Base-by-base conservation (phyloP, 1,284 basidiomycete genomes). In the Trametes hirsuta region DNA sequence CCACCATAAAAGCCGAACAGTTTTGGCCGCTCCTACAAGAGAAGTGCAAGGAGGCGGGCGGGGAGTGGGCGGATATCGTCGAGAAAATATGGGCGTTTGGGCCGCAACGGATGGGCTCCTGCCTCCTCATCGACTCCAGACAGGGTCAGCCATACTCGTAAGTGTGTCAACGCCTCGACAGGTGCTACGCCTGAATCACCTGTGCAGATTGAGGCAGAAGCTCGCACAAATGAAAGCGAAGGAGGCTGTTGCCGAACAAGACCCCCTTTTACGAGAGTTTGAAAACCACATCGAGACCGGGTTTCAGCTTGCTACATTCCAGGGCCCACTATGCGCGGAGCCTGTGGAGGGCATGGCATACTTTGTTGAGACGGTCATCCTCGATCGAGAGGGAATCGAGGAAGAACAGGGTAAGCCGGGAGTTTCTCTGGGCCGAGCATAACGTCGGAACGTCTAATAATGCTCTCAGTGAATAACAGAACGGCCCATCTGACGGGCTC, bases 251-350 rank as follows among this genome's bases (percentile, higher is more conserved):
- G 67, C 67, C 40, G 70, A 68, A 21, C 66, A 65, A 48, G 69
- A 72, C 47, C 62, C 69, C 30, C 55, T 69, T 24, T 56, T 55
- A 4, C 67, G 67, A 49, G 90, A 93, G 66, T 91, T 97, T 66
- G 90, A 95, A 68, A 85, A 87, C 59, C 83, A 90, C 62, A 81
- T 99, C 47, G 96, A 98, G 73, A 90, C 90, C 2, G 97, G 96
- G 1, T 99, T 99, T 77, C 96, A 98, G 76, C 84, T 98, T 46
- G 95, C 96, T 3, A 93, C 91, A 0, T 91, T 93, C 71, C 93
- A 96, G 74, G 97, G 97, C 0, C 97, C 97, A 6, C 75, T 99
- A 24, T 99, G 97, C 67, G 91, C 90, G 6, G 97, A 99, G 73
- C 97, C 97, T 1, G 87, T 98, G 15, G 90, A 97, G 63, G 97